Evolutionary conservation across 2,329 filamentous ascomycete genomes (phyloP).

Genomic region (Verticillium tricorpus): DNA sequence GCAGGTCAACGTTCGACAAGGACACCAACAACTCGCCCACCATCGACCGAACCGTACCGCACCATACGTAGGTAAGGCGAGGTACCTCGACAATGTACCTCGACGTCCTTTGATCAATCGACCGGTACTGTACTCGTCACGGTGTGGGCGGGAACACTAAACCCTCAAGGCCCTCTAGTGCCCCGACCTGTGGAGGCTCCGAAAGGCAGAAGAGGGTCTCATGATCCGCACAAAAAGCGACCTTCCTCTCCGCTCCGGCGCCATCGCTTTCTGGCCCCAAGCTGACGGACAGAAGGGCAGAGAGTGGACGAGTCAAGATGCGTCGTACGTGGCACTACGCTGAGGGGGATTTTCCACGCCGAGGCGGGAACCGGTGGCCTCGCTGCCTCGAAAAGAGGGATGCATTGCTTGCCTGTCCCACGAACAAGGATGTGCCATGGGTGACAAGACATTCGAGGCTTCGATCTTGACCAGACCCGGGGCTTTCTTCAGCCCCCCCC

Average conservation of each 20-base stretch:
- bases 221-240: background rate
- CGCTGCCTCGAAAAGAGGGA: background rate
- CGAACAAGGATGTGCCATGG: background rate
- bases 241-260: background rate
- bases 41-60: background rate
- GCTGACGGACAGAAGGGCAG: background rate
- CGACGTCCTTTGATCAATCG: too few species aligned
- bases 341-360: background rate
- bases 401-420: background rate
- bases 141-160: background rate
- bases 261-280: background rate
- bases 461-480: constrained; percentile 16
- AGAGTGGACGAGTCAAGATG: background rate
- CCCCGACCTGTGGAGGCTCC: background rate
- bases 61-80: background rate
- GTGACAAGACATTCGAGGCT: constrained; percentile 3
- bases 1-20: background rate
- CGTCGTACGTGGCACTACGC: background rate
- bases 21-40: background rate
- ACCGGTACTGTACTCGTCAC: background rate
- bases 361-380: background rate
- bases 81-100: background rate
- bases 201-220: background rate
- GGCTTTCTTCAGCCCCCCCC: constrained; percentile 14
- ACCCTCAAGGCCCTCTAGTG: background rate